phyloP scores from a whole-genome alignment of 2,329 filamentous ascomycete species.

The Botryotinia globosa region DNA sequence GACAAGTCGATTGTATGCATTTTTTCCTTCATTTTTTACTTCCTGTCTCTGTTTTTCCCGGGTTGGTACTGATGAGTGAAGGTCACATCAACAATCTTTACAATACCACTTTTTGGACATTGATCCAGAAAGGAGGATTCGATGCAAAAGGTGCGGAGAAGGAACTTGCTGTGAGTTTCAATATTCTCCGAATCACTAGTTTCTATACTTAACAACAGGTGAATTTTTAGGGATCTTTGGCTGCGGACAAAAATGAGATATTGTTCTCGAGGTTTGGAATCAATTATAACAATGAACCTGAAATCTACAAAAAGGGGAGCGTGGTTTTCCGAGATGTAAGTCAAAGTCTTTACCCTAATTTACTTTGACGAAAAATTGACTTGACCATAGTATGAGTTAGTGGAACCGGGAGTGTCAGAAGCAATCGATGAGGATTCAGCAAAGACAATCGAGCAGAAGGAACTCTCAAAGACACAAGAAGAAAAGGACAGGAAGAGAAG shows the following conservation, averaged over 20 bases:
- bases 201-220: not conserved
- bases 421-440: slow-evolving; percentile 48
- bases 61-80: slow-evolving; percentile 39
- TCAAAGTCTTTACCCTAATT: not conserved
- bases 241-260: slow-evolving; percentile 93
- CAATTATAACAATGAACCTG: slow-evolving; percentile 96
- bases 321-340: slow-evolving; percentile 72
- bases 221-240: slow-evolving; percentile 67
- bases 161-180: slow-evolving; percentile 62
- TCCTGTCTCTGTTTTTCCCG: not conserved
- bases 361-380: slow-evolving; percentile 13
- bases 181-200: not conserved
- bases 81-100: slow-evolving; percentile 98
- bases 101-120: slow-evolving; percentile 93
- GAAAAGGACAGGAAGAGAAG: slow-evolving; percentile 81
- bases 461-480: slow-evolving; percentile 72
- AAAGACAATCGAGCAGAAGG: slow-evolving; percentile 48
- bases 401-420: slow-evolving; percentile 50
- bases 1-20: slow-evolving; percentile 84
- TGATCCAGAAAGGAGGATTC: slow-evolving; percentile 76
- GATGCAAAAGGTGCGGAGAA: slow-evolving; percentile 76
- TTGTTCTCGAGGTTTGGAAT: slow-evolving; percentile 84
- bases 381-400: slow-evolving; percentile 61
- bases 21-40: slow-evolving; percentile 18
- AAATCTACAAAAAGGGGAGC: slow-evolving; percentile 91